Evolutionary conservation across 371 early-diverging fungal genomes (phyloP), one percentile per base, ranked within the genome.

Genomic region (Mycotypha africana): DNA sequence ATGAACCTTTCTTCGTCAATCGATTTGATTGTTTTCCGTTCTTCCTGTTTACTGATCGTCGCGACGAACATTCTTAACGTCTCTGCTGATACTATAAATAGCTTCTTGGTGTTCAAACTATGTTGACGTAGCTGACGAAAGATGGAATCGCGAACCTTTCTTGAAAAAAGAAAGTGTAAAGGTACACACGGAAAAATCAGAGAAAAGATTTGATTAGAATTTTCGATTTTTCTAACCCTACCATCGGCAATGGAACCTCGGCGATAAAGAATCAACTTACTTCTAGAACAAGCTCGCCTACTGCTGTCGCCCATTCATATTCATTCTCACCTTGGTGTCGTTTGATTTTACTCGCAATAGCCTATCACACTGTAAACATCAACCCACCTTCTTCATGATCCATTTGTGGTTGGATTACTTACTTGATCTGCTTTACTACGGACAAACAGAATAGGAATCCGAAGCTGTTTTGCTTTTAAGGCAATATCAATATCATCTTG

Each of bases 371-470:
- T n/a, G n/a, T n/a, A n/a, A n/a, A n/a, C n/a, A n/a, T n/a, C n/a
- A n/a, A n/a, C n/a, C n/a, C n/a, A n/a, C n/a, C n/a, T n/a, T n/a
- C n/a, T n/a, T 21, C n/a, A 32, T 5, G 7, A 17, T 26, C 0
- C n/a, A 14, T 11, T 9, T 33, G n/a, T 15, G 9, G n/a, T 33
- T 33, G 10, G 9, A n/a, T 5, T 37, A 22, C 26, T 43, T 60
- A 64, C 70, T 48, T 66, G 65, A 49, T 73, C 73, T 30, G 69
- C 62, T 45, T 73, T 73, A 38, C 67, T 73, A 3, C 73, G 59
- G 15, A 73, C 67, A 41, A 62, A 64, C 14, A 73, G 32, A 2
- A 69, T 56, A 1, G 73, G 69, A 1, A 73, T 60, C 6, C 49
- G 43, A 16, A 45, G 56, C 28, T 73, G 48, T 35, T 66, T 56